A percentile compares a stretch with the other conserved stretches of the same genome.
Evolutionary conservation across 768 basidiomycete species (phyloP).

Genomic region (Phylloporus sp.): DNA sequence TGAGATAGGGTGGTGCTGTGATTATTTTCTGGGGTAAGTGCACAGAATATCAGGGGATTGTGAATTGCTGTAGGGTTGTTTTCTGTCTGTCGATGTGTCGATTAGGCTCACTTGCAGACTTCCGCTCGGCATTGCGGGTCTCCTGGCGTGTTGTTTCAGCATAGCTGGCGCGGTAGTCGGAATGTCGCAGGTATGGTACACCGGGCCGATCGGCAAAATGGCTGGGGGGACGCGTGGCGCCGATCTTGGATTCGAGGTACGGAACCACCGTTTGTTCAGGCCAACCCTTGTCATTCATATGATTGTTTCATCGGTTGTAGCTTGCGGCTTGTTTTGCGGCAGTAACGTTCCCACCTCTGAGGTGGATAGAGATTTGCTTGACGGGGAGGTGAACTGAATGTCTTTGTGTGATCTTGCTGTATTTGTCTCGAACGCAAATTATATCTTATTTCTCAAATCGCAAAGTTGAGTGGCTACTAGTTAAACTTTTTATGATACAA

Average conservation of each 20-base stretch:
- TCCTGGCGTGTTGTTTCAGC: constrained; percentile 43
- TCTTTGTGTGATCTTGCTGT: too few relatives aligned
- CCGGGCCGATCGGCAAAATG: constrained; percentile 42
- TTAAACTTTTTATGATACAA: too few relatives aligned
- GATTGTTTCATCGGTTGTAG: constrained; percentile 14
- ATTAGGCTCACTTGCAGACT: constrained; percentile 33
- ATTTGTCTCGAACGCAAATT: too few relatives aligned
- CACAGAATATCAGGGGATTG: neutral
- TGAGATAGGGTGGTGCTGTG: neutral
- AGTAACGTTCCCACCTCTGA: too few relatives aligned
- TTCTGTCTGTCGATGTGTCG: neutral
- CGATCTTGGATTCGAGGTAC: constrained; percentile 52
- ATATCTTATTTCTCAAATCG: too few relatives aligned
- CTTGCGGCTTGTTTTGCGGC: too few relatives aligned
- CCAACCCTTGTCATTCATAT: neutral
- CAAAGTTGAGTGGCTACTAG: too few relatives aligned
- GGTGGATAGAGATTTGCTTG: too few relatives aligned
- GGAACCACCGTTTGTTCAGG: too few relatives aligned
- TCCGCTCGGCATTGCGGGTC: constrained; percentile 46
- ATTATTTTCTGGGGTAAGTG: constrained; percentile 1
- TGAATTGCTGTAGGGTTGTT: neutral
- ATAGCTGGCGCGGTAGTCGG: constrained; percentile 45
- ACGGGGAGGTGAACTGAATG: too few relatives aligned
- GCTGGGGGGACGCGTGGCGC: constrained; percentile 42
- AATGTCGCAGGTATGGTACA: constrained; percentile 52